Percentiles rank a stretch among this genome's conserved stretches.
phyloP scores from a whole-genome alignment of 108 stramenopile genomes.

The Stephanodiscus triporus region DNA sequence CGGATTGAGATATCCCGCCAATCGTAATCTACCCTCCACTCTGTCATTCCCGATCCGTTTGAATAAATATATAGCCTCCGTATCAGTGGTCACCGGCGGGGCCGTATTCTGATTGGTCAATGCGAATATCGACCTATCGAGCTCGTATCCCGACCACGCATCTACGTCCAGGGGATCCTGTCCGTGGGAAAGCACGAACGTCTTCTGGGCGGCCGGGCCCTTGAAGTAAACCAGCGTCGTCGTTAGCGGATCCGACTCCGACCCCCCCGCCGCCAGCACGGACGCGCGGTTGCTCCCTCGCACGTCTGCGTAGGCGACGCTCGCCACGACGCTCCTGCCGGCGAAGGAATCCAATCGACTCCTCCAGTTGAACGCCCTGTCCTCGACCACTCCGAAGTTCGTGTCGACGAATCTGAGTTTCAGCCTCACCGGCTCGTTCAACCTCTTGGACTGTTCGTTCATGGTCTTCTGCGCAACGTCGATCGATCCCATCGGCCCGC shows the following conservation, averaged over 20 bases:
- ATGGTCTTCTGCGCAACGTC: conserved; percentile 64
- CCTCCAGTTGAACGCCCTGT: conserved; percentile 67
- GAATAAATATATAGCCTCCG: conserved; percentile 74
- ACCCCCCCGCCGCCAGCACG: conserved; percentile 69
- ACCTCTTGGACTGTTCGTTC: conserved; percentile 52
- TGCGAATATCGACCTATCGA: conserved; percentile 81
- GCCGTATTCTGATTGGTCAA: conserved; percentile 84
- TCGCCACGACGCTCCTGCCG: conserved; percentile 70
- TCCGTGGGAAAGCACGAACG: conserved; percentile 70
- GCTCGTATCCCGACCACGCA: conserved; percentile 69
- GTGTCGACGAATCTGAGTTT: conserved; percentile 55
- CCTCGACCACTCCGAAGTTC: conserved; percentile 77
- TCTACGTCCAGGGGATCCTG: conserved; percentile 39
- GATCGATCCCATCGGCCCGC: conserved; percentile 69
- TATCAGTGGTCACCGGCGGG: conserved; percentile 82
- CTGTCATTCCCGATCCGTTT: conserved; percentile 44
- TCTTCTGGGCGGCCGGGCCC: conserved; percentile 86
- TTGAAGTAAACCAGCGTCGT: conserved; percentile 80
- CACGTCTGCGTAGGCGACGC: conserved; percentile 80
- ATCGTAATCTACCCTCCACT: conserved; percentile 61
- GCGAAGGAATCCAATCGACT: conserved; percentile 77
- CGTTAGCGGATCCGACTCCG: conserved; percentile 68
- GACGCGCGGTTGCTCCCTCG: conserved; percentile 68
- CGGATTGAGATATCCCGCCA: conserved; percentile 80
- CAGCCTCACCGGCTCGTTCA: conserved; percentile 48